These are phyloP conservation scores for Agroathelia rolfsii DNA, from an alignment of 1,284 basidiomycete genomes.

Conservation along the genomic window DNA sequence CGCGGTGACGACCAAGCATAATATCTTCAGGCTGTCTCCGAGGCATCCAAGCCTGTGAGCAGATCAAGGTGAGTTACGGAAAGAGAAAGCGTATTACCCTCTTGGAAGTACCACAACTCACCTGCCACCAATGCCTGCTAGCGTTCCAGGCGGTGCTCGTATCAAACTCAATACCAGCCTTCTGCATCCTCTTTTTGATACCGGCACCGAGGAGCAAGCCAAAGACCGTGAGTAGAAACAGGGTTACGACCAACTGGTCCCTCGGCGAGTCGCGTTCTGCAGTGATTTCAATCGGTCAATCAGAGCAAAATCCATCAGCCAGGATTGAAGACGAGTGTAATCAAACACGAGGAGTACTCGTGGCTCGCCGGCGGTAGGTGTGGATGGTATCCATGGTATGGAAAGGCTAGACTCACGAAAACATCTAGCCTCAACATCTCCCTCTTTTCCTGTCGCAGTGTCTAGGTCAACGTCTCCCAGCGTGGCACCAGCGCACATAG, in stretches of 20 bases:
- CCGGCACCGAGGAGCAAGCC: constrained; percentile 77
- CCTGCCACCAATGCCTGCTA: constrained; percentile 72
- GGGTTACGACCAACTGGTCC: constrained; percentile 83
- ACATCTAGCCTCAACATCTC: constrained; percentile 90
- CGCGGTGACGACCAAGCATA: constrained; percentile 30
- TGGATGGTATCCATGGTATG: constrained; percentile 4
- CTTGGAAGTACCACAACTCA: constrained; percentile 25
- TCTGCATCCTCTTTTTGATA: constrained; percentile 71
- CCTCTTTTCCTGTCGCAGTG: constrained; percentile 91
- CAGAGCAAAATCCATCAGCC: constrained; percentile 26
- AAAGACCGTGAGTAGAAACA: constrained; percentile 80
- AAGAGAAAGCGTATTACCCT: constrained; percentile 1
- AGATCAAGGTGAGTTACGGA: background rate
- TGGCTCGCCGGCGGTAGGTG: no score
- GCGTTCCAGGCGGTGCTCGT: constrained; percentile 51
- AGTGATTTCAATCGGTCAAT: no score
- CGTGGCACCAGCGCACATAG: constrained; percentile 77
- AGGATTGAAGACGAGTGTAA: constrained; percentile 1
- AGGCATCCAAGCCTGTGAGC: constrained; percentile 46
- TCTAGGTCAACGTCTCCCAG: constrained; percentile 84
- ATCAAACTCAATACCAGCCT: constrained; percentile 64
- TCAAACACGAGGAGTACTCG: no score
- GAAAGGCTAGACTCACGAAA: constrained; percentile 64
- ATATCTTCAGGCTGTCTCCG: constrained; percentile 42
- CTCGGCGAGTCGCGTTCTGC: constrained; percentile 79